phyloP scores from a whole-genome alignment of 257 asterid species.

The Gentiana macrophylla region DNA sequence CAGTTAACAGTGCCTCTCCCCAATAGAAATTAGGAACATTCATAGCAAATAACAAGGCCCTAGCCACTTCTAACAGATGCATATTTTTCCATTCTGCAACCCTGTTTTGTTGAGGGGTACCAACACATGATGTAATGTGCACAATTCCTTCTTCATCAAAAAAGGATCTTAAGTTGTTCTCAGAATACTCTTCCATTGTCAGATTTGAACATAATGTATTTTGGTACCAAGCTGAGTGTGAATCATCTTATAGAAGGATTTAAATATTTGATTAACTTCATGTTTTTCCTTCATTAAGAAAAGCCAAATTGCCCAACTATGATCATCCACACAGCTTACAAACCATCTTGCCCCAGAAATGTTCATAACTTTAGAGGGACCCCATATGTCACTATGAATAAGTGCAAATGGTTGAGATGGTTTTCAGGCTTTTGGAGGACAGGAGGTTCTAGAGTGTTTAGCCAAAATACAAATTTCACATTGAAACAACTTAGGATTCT shows the following conservation, averaged over 20 bases:
- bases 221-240: too few species aligned
- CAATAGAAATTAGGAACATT: too few species aligned
- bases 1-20: too few species aligned
- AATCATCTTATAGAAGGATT: too few species aligned
- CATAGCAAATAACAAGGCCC: too few species aligned
- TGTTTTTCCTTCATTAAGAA: too few species aligned
- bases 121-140: background rate
- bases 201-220: background rate
- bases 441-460: background rate
- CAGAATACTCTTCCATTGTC: slow-evolving; percentile 3
- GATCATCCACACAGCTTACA: background rate
- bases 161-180: background rate
- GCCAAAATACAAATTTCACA: slow-evolving; percentile 9
- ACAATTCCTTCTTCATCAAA: background rate
- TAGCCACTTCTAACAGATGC: too few species aligned
- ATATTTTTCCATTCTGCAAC: too few species aligned
- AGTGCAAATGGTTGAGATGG: background rate
- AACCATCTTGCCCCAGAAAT: background rate
- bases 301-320: background rate
- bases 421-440: background rate
- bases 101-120: slow-evolving; percentile 9
- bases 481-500: background rate
- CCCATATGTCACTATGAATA: slow-evolving; percentile 1
- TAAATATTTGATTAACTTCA: too few species aligned
- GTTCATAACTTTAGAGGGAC: background rate